Evolutionary conservation across 2,329 filamentous ascomycete species (phyloP), one percentile per base, ranked within the genome.

Genomic region (Rhynchosporium secalis): DNA sequence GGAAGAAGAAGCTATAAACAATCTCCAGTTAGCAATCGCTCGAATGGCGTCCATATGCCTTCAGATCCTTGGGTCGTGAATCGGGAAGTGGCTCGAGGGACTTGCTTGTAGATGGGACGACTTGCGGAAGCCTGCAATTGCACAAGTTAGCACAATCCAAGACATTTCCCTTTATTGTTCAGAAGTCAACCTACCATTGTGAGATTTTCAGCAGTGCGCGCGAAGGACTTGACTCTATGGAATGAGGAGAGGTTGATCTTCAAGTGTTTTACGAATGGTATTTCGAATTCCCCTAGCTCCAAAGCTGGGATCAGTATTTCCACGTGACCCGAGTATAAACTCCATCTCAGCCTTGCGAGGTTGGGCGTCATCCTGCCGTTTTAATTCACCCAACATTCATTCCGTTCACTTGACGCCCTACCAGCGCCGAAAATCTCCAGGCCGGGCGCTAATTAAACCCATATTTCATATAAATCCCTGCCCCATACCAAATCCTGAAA

Each of bases 1-100:
- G 88, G 83, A 98, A 88, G 71, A 98, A 74, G 75, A 86, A 78
- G 82, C 95, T 98, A 78, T 69, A 65, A 43, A 4, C 2, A 47
- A 3, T 51, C 13, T 29, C 36, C 7, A 33, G 51, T 70, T 56
- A 72, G 71, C 55, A 3, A 60, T 59, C 51, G n/a, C 28, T 48
- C 36, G 29, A n/a, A 12, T 52, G 33, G 12, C 6, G n/a, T 20
- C 28, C 28, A 40, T 15, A 10, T 9, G 12, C 4, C 29, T 29
- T 9, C 28, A 9, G n/a, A 20, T 31, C 7, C 7, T 15, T 62
- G 33, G 20, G 38, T 54, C 28, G 40, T 48, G 58, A 26, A 46
- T 45, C 47, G 58, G 60, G 15, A 56, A n/a, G 29, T 26, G 55
- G 46, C 20, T 47, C 56, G 49, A 64, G 63, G 60, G 68, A 72